Conservation (phyloP, 352 stramenopile genomes). For the Phytophthora agathidicida region DNA sequence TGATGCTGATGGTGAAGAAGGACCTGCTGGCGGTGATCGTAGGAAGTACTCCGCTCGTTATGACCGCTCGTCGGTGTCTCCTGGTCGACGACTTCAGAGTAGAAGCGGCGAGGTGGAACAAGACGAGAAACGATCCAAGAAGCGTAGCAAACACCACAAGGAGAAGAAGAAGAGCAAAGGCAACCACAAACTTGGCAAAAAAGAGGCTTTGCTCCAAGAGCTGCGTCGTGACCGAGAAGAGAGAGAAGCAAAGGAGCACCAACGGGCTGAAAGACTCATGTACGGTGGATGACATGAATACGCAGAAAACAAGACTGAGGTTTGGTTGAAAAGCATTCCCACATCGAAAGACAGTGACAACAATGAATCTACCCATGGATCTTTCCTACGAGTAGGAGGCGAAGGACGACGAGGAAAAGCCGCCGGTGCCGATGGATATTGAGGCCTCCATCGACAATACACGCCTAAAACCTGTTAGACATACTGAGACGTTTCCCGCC, state of each 20-base stretch:
- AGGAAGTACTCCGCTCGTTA: constrained; percentile 40
- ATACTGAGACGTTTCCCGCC: too few relatives aligned
- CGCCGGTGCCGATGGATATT: too few relatives aligned
- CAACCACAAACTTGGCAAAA: constrained; percentile 19
- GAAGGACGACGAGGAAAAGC: too few relatives aligned
- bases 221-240: constrained; percentile 54
- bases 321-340: constrained; percentile 41
- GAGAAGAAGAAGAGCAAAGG: constrained; percentile 24
- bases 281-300: neutral
- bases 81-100: neutral
- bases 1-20: constrained; percentile 13
- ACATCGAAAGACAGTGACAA: too few relatives aligned
- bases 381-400: too few relatives aligned
- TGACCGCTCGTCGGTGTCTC: constrained; percentile 28
- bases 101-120: neutral
- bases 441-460: too few relatives aligned
- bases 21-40: constrained; percentile 26
- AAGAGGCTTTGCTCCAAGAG: constrained; percentile 31
- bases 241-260: constrained; percentile 33
- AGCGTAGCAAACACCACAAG: constrained; percentile 14
- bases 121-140: constrained; percentile 16
- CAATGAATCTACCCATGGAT: too few relatives aligned
- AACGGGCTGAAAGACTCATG: constrained; percentile 39
- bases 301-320: neutral
- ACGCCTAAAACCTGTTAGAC: too few relatives aligned